Percentiles rank a stretch among this genome's conserved stretches.
Conservation (phyloP, 305 asterid genomes). For the Withania somnifera region DNA sequence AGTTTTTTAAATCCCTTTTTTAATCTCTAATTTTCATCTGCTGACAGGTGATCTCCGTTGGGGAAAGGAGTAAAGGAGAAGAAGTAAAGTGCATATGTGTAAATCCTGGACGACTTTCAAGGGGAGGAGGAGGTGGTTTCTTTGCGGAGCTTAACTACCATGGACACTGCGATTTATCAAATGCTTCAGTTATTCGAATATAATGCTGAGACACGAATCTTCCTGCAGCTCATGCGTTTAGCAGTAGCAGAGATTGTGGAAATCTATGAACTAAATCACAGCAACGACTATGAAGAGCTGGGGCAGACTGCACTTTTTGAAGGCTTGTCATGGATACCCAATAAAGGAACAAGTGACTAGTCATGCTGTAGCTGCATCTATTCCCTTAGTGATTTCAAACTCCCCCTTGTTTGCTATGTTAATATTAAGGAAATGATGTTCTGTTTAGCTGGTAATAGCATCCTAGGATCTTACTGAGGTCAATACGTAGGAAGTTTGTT, state of each 20-base stretch:
- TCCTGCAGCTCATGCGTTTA: neutral
- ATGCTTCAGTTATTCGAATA: conserved; percentile 69
- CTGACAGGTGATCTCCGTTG: conserved; percentile 49
- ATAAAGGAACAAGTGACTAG: neutral
- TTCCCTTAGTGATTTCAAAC: neutral
- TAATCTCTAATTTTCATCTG: neutral
- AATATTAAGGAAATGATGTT: neutral
- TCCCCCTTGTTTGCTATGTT: neutral
- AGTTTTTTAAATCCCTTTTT: neutral
- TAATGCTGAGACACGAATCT: conserved; percentile 6
- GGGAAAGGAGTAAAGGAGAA: conserved; percentile 45
- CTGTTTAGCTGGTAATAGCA: neutral
- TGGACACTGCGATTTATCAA: conserved; percentile 45
- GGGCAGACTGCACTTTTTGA: neutral
- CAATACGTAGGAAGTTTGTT: neutral
- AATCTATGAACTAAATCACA: neutral
- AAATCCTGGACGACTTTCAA: conserved; percentile 86
- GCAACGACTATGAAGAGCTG: neutral
- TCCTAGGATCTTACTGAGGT: neutral
- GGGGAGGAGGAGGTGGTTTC: conserved; percentile 96
- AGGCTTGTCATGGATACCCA: neutral
- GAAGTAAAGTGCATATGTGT: conserved; percentile 65
- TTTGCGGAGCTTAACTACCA: conserved; percentile 71
- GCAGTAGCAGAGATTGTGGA: neutral
- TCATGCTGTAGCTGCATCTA: neutral